Base-by-base conservation (phyloP, 2,329 filamentous ascomycete species). In the Trichoderma lentiforme region DNA sequence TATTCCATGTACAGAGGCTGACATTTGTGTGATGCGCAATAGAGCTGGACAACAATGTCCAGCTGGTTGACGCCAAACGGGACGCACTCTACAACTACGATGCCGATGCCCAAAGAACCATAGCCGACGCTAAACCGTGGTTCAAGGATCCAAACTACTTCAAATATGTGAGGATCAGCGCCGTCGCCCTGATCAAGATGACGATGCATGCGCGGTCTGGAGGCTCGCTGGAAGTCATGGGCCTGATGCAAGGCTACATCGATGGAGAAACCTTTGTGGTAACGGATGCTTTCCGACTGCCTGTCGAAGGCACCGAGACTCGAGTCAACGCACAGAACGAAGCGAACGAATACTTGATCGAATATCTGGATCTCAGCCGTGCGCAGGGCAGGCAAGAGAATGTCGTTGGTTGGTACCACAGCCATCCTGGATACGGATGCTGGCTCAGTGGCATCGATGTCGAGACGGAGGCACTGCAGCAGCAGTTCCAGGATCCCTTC, bases 401-500 rank as follows among this genome's bases (percentile, higher is more conserved):
- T 80, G 93, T 93, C 0, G 92, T 99, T 18, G 96, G 96, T 21
- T 99, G 96, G 96, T 99, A 99, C 82, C 96, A 99, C 83, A 95
- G 92, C 76, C 96, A 99, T 80, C 96, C 96, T 0, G 96, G 96
- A 30, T 99, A 99, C 81, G 96, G 96, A 58, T 99, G 96, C 86
- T 99, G 96, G 96, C 88, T 99, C 30, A 95, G 92, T 47, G 96
- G 96, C 72, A 98, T 99, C 82, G 96, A 99, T 80, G 96, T 99
- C 67, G 87, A 87, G 70, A 99, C 96, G 3, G 92, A 99, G 81
- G 87, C 88, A 75, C 90, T 92, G 78, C 94, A 98, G 83, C 96
- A 99, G 83, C 85, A 87, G 75, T 95, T 91, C 82, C 90, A 91
- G 71, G 96, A 98, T 77, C 96, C 96, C 2, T 98, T 98, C 82